Evolutionary conservation across 1,139 yeast genomes (phyloP), one percentile per base, ranked within the genome.

Genomic region (Yamadazyma sp.): DNA sequence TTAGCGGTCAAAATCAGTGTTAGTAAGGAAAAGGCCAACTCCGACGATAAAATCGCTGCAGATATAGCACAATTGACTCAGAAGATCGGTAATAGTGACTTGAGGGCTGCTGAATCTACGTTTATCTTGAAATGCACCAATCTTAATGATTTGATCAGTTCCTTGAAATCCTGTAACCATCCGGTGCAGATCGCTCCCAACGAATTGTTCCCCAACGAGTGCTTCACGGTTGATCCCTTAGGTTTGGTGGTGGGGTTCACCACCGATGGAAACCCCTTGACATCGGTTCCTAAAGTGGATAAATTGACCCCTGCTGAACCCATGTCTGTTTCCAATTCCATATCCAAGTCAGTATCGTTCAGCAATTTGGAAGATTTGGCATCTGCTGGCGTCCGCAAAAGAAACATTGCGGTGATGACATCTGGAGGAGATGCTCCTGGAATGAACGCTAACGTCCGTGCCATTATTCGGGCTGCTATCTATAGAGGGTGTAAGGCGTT

Each of bases 381-480:
- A 5, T n/a, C n/a, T n/a, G n/a, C 14, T 14, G 27, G 37, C 7
- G 17, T 20, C 4, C 52, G 41, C 57, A 57, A 51, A 76, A 80
- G 70, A 76, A 84, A 56, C 26, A 86, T 92, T 49, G 98, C 95
- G 6, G 94, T 92, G 37, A 87, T 92, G 92, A 92, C 98, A 1
- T 87, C 96, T 1, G 98, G 98, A 52, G 98, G 98, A 59, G 98
- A 90, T 64, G 89, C 97, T 32, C 98, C 96, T 17, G 98, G 98
- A 49, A 92, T 92, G 98, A 89, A 90, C 61, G 90, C 97, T 2
- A 86, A 84, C 35, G 98, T 92, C 13, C 76, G 98, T 50, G 94
- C 97, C 1, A 95, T 92, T 42, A 95, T 92, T 6, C 77, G 98
- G 51, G 78, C 96, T 2, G 95, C 96, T 36, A 86, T 92, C 46